Base-by-base conservation (phyloP, 129 eudicot genomes). In the Helianthus annuus region DNA sequence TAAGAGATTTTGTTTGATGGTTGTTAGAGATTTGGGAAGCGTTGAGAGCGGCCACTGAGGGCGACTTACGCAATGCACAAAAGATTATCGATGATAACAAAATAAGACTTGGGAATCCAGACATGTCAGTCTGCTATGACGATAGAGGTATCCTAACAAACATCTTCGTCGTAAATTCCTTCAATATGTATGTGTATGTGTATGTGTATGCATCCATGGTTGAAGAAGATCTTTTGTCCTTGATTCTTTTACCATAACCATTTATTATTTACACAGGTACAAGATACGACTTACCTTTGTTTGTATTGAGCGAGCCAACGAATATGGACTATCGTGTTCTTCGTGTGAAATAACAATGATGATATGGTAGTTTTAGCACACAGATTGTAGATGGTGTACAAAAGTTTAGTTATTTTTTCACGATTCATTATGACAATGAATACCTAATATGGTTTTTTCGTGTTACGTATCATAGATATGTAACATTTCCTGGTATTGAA, bases 261-360 rank as follows among this genome's bases (percentile, higher is more conserved):
- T n/a, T 51, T 51, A 55, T 55, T 29, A 8, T 54, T 3, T 17
- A 8, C 32, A 11, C 17, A 73, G 77, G 62, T 62, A 63, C 78
- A 48, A 73, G 70, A 34, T 73, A 73, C 69, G 38, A 61, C 48
- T 73, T 73, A 62, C 77, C 77, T 32, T 60, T 72, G 60, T 61
- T 59, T 36, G 60, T 60, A 14, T 48, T 72, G 27, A 61, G 60
- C 39, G 77, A 72, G 60, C 77, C 77, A 15, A 72, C 77, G 3
- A 72, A 72, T 48, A 48, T 72, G 49, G 39, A 60, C 52, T 36
- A 62, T 61, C 46, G 36, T 10, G 76, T 72, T 45, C 76, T 61
- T 72, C 42, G 56, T 1, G 73, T 69, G 11, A 69, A 38, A 69
- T 52, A 69, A 39, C 64, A 14, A 13, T 6, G 71, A 15, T 48